Base-by-base conservation (phyloP, 768 basidiomycete species). In the Boletellus sp. region DNA sequence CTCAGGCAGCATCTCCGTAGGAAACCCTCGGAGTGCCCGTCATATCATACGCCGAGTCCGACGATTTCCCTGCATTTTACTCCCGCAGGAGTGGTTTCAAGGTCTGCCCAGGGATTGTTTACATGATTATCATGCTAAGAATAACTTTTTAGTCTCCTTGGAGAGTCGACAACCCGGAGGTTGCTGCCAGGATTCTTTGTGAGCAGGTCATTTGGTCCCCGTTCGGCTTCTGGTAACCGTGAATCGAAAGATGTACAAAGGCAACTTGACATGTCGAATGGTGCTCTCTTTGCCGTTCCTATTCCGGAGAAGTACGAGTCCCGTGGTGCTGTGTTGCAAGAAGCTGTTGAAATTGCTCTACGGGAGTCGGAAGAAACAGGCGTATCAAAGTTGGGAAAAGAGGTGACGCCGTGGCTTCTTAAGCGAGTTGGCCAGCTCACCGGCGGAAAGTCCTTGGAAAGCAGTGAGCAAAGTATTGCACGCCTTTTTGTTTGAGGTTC, bases 21-120 rank as follows among this genome's bases (percentile, higher is more conserved):
- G 95, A 98, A 81, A 94, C 94, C 0, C 80, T 94, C 33, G 95
- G 95, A 3, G 92, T 97, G 12, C 91, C 92, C 2, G 94, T 96
- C 1, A 66, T 94, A 4, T 80, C 90, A 0, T 94, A 89, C 58
- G 82, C 83, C 1, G 61, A 78, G 39, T 82, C 84, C 0, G 74
- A 78, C 16, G 89, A 94, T 57, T 98, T 98, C 58, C 96, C 96
- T 2, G 96, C 94, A 0, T 99, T 99, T 72, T 99, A 93, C 66
- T 80, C 83, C 12, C 85, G 87, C 16, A 74, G 73, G 44, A 94
- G 91, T 54, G 95, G 95, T 1, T 84, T 85, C 64, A 74, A 87
- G 74, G 90, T 35, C 41, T 45, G 59, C 26, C 3, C 33, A 39
- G 48, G 9, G 31, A 3, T 15, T 22, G 24, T 36, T 9, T 9